phyloP scores from a whole-genome alignment of 176 grass and related monocot species.

The Melocanna baccifera region DNA sequence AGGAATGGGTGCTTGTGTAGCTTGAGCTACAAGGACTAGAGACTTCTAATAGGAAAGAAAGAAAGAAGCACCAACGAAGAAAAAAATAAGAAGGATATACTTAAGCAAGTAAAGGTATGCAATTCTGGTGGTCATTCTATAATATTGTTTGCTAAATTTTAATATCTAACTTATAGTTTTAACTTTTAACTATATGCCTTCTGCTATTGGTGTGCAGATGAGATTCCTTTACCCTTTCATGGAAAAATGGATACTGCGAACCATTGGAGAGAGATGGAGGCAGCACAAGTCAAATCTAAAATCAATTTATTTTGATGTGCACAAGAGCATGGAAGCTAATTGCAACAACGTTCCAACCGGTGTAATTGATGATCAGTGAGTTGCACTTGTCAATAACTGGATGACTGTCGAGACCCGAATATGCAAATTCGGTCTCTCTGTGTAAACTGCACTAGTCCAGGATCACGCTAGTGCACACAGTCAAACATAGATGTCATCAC shows the following conservation, averaged over 20 bases:
- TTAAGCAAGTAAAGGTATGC: slow-evolving; percentile 8
- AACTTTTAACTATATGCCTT: neutral
- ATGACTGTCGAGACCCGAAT: no score
- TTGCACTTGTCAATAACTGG: slow-evolving; percentile 10
- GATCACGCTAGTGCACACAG: no score
- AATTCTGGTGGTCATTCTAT: no score
- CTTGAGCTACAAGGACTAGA: slow-evolving; percentile 2
- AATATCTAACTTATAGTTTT: no score
- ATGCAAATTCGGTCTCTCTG: no score
- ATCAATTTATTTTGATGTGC: neutral
- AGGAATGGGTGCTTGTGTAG: slow-evolving; percentile 16
- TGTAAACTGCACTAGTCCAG: no score
- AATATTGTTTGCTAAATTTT: neutral
- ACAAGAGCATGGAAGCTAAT: neutral
- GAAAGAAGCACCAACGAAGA: neutral
- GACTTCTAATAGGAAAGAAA: neutral
- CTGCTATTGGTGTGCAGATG: neutral
- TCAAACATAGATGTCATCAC: no score
- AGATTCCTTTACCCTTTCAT: slow-evolving; percentile 10
- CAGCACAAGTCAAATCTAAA: slow-evolving; percentile 3
- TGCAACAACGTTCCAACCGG: neutral
- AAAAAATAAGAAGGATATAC: neutral
- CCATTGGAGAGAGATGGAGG: slow-evolving; percentile 9
- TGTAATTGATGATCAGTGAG: neutral
- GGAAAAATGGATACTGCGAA: neutral